These are phyloP conservation scores for Globisporangium recalcitrans DNA, from an alignment of 352 stramenopile genomes.

Conservation along the genomic window DNA sequence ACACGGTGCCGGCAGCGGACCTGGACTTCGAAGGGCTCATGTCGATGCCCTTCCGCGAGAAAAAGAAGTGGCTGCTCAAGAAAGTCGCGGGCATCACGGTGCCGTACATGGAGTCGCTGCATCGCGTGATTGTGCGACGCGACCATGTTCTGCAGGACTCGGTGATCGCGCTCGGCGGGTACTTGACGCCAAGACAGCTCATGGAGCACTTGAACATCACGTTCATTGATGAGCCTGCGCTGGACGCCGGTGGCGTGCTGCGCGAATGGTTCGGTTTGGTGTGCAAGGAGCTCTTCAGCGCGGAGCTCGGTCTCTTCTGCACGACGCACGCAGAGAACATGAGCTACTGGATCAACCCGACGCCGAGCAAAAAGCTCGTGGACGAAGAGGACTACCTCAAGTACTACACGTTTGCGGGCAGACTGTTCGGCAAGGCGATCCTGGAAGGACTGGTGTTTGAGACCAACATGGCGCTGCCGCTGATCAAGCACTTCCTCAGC, in stretches of 20 bases:
- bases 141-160: conserved; percentile 62
- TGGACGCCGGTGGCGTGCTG: conserved; percentile 72
- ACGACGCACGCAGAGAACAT: conserved; percentile 72
- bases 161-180: conserved; percentile 40
- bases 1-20: conserved; percentile 19
- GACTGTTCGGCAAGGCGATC: conserved; percentile 97
- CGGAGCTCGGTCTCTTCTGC: conserved; percentile 58
- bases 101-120: conserved; percentile 57
- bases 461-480: conserved; percentile 91
- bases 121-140: conserved; percentile 54
- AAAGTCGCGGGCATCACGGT: conserved; percentile 48
- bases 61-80: conserved; percentile 77
- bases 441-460: conserved; percentile 96
- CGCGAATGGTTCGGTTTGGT: conserved; percentile 81
- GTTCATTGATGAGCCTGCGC: conserved; percentile 60
- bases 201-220: conserved; percentile 70
- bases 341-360: conserved; percentile 81
- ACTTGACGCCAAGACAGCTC: conserved; percentile 25
- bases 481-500: conserved; percentile 80
- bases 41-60: conserved; percentile 62
- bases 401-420: conserved; percentile 94
- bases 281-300: conserved; percentile 71
- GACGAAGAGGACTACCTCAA: conserved; percentile 59
- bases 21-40: conserved; percentile 67
- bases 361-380: conserved; percentile 18